Conservation (phyloP, 495 filamentous ascomycete species). For the Hyphodiscus hymeniophilus region DNA sequence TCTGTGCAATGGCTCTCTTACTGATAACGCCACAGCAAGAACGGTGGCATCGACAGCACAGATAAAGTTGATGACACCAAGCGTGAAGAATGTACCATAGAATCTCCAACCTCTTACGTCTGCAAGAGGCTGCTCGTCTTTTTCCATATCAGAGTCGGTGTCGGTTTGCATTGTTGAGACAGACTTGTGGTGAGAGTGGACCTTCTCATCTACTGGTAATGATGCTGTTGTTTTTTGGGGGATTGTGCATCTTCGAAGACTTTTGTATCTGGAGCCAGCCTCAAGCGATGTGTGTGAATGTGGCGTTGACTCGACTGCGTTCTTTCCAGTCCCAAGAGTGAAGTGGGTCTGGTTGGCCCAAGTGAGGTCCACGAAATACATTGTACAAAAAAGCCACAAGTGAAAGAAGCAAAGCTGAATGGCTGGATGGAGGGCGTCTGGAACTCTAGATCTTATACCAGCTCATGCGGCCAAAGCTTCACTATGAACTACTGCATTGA, state of each 20-base stretch:
- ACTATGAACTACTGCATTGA: no score
- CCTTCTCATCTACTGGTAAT: no score
- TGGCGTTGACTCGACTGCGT: neutral
- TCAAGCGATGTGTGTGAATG: neutral
- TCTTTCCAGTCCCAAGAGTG: neutral
- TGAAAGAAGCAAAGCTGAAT: neutral
- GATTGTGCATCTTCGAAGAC: no score
- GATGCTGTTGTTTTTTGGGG: no score
- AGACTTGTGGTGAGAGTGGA: no score
- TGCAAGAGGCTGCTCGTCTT: neutral
- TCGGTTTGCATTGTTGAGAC: neutral
- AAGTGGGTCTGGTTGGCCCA: neutral
- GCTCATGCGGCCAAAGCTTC: no score
- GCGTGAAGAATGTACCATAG: slow-evolving; percentile 10
- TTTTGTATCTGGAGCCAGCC: no score
- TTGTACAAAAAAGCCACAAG: neutral
- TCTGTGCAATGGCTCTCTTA: slow-evolving; percentile 1
- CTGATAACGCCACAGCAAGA: slow-evolving; percentile 13
- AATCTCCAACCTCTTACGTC: slow-evolving; percentile 8
- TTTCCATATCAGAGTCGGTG: neutral
- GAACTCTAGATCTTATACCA: no score
- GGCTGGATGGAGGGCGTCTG: no score
- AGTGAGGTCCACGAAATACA: neutral
- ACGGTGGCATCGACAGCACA: slow-evolving; percentile 20
- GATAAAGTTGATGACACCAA: slow-evolving; percentile 14